A percentile compares a stretch with the other conserved stretches of the same genome.
These are phyloP conservation scores for Epipyxis sp. DNA, from an alignment of 108 stramenopile genomes.

Conservation along the genomic window DNA sequence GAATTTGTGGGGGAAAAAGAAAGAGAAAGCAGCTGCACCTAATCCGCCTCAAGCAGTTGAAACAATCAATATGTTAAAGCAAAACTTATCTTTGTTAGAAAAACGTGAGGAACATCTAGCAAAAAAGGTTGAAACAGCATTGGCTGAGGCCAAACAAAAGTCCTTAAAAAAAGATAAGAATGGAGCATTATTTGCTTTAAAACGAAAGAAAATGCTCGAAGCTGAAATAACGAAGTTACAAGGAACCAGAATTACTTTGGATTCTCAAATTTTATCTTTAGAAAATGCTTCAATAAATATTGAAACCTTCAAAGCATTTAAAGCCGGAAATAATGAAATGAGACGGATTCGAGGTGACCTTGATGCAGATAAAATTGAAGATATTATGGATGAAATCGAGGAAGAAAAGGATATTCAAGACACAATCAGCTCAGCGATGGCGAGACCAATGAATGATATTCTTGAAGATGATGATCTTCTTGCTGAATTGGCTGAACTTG, in stretches of 20 bases:
- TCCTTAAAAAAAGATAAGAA: constrained; percentile 90
- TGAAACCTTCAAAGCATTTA: constrained; percentile 85
- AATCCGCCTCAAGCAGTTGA: neutral
- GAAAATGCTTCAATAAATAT: constrained; percentile 90
- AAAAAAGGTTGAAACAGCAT: constrained; percentile 74
- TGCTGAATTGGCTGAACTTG: constrained; percentile 78
- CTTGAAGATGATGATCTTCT: constrained; percentile 79
- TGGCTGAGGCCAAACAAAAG: constrained; percentile 83
- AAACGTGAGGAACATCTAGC: constrained; percentile 64
- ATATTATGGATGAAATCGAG: constrained; percentile 87
- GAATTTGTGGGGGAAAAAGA: constrained; percentile 22
- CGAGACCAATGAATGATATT: constrained; percentile 73
- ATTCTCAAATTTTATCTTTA: constrained; percentile 87
- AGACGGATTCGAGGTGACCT: constrained; percentile 73
- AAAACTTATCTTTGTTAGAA: neutral
- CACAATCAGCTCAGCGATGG: constrained; percentile 78
- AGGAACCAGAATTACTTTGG: constrained; percentile 86
- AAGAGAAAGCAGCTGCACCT: neutral
- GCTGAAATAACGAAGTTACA: constrained; percentile 90
- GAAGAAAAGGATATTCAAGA: constrained; percentile 85
- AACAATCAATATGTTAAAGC: neutral
- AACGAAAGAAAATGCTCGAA: constrained; percentile 94
- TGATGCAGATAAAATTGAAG: constrained; percentile 88
- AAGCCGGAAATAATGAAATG: constrained; percentile 79
- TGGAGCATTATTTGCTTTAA: constrained; percentile 89